These are phyloP conservation scores for Cryptosporidium sp. DNA, from an alignment of 169 alveolate genomes.

Conservation along the genomic window DNA sequence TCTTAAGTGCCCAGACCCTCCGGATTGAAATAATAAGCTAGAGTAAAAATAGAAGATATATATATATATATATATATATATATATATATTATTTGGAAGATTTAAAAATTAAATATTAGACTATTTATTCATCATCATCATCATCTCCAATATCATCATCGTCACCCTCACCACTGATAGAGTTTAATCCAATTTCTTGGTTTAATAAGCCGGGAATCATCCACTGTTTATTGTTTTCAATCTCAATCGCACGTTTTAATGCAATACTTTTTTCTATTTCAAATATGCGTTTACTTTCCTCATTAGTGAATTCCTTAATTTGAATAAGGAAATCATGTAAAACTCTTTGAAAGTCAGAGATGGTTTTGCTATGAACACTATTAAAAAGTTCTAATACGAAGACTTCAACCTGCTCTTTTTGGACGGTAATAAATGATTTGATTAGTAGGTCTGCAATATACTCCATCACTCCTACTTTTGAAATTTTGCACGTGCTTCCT, in stretches of 20 bases:
- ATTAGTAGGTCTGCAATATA: constrained; percentile 79
- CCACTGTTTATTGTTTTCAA: constrained; percentile 66
- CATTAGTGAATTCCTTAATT: constrained; percentile 76
- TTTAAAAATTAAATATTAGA: not conserved
- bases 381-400: constrained; percentile 80
- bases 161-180: constrained; percentile 45
- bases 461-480: constrained; percentile 80
- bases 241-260: constrained; percentile 64
- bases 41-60: not conserved
- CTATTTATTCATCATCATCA: constrained; percentile 56
- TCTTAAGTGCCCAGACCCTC: not conserved
- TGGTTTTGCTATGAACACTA: constrained; percentile 78
- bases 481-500: constrained; percentile 60
- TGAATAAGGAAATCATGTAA: constrained; percentile 79
- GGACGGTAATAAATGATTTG: constrained; percentile 79
- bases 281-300: constrained; percentile 44
- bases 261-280: constrained; percentile 61
- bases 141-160: constrained; percentile 58
- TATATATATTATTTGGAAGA: not conserved
- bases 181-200: constrained; percentile 21
- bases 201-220: constrained; percentile 48
- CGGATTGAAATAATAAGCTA: not conserved
- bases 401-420: constrained; percentile 80
- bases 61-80: too few relatives aligned
- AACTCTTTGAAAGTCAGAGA: constrained; percentile 77